A percentile compares a stretch with the other conserved stretches of the same genome.
Conservation (phyloP, 1,284 basidiomycete species). For the Apiotrichum gamsii region DNA sequence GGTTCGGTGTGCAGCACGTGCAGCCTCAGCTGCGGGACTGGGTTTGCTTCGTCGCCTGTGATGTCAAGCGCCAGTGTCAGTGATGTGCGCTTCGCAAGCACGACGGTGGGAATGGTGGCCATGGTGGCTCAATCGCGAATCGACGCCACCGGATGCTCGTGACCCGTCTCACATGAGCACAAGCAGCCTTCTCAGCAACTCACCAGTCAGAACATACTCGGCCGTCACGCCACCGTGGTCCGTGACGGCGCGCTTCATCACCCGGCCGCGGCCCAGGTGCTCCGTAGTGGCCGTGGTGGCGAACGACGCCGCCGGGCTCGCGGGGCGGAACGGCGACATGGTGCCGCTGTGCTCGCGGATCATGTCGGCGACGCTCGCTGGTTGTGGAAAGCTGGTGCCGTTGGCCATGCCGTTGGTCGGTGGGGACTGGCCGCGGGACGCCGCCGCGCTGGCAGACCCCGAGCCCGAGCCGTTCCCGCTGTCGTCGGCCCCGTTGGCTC, state of each 20-base stretch:
- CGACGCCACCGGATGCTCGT: too few relatives aligned
- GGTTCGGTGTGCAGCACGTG: conserved; percentile 17
- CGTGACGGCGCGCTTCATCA: conserved; percentile 5
- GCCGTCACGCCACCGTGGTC: conserved; percentile 35
- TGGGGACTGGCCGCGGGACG: too few relatives aligned
- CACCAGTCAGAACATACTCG: conserved; percentile 45
- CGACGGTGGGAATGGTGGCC: too few relatives aligned
- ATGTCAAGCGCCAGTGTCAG: neutral
- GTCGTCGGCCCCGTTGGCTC: neutral
- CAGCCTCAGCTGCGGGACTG: conserved; percentile 44
- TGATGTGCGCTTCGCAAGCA: too few relatives aligned
- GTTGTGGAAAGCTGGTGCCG: conserved; percentile 11
- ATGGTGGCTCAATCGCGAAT: too few relatives aligned
- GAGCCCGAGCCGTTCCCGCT: too few relatives aligned
- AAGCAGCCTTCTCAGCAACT: too few relatives aligned
- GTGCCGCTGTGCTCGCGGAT: conserved; percentile 4
- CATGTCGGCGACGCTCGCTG: conserved; percentile 34
- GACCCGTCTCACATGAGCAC: too few relatives aligned
- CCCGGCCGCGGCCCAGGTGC: neutral
- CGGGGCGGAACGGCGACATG: neutral
- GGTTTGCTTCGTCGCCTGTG: conserved; percentile 36
- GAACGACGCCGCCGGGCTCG: neutral
- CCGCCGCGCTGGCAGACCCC: too few relatives aligned
- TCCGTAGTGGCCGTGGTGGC: too few relatives aligned
- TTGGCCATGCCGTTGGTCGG: too few relatives aligned